A percentile compares a stretch with the other conserved stretches of the same genome.
phyloP scores from a whole-genome alignment of 2,329 filamentous ascomycete species.

The Diaporthe caulivora region DNA sequence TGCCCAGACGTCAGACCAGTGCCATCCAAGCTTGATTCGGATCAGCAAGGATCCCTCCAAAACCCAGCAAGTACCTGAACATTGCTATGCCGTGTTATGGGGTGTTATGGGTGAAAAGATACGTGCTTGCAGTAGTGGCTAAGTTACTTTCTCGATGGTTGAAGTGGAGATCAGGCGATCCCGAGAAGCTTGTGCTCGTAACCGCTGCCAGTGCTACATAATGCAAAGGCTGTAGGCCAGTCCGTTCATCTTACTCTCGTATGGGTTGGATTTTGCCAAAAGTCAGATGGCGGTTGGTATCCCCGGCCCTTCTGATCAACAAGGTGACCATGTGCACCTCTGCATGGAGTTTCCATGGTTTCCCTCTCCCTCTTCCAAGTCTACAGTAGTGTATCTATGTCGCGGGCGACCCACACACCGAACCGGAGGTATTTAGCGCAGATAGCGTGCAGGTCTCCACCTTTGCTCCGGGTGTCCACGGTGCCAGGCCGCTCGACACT shows the following conservation, averaged over 20 bases:
- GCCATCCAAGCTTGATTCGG: slow-evolving; percentile 3
- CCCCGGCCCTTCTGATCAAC: background rate
- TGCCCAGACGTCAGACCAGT: slow-evolving; percentile 24
- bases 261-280: background rate
- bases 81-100: background rate
- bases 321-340: background rate
- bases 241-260: background rate
- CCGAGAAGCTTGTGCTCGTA: slow-evolving; percentile 15
- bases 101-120: no score
- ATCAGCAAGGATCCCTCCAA: background rate
- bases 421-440: slow-evolving; percentile 1
- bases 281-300: no score
- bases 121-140: background rate
- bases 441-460: background rate
- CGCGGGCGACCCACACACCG: slow-evolving; percentile 8
- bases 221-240: background rate
- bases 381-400: background rate
- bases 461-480: background rate
- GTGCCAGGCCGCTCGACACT: slow-evolving; percentile 22
- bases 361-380: background rate
- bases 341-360: background rate
- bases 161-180: slow-evolving; percentile 8
- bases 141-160: background rate
- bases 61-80: background rate
- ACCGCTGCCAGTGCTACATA: background rate